phyloP scores from a whole-genome alignment of 345 rosid genomes.

The Rubroshorea leprosula region DNA sequence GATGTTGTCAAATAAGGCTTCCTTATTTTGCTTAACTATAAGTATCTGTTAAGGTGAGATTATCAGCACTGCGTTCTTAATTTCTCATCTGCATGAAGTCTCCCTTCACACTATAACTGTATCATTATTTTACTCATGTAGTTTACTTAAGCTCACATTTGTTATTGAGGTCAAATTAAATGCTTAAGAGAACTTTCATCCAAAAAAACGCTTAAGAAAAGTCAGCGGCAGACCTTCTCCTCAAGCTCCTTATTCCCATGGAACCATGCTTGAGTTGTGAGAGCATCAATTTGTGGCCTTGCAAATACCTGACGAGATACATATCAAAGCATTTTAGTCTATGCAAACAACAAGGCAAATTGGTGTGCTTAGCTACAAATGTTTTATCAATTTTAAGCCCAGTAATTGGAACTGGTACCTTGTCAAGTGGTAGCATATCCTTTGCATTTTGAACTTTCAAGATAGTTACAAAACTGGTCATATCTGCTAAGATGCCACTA shows the following conservation, averaged over 20 bases:
- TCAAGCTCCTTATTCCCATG: slow-evolving; percentile 51
- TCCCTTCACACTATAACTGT: too few species aligned
- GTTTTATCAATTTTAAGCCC: not conserved
- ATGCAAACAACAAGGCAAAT: not conserved
- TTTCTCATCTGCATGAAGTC: too few species aligned
- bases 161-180: not conserved
- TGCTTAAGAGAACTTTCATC: too few species aligned
- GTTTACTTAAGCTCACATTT: not conserved
- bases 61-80: too few species aligned
- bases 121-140: not conserved
- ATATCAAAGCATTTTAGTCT: too few species aligned
- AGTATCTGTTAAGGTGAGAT: too few species aligned
- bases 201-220: slow-evolving; percentile 9
- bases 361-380: not conserved
- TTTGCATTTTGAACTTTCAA: slow-evolving; percentile 57
- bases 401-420: slow-evolving; percentile 30
- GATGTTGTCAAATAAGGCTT: not conserved
- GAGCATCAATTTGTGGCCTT: slow-evolving; percentile 63
- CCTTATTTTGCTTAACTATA: too few species aligned
- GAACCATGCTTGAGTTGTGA: slow-evolving; percentile 81
- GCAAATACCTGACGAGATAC: slow-evolving; percentile 54
- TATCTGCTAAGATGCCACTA: slow-evolving; percentile 57
- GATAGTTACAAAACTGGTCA: slow-evolving; percentile 38
- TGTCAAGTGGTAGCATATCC: slow-evolving; percentile 57
- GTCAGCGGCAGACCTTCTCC: too few species aligned